Percentiles rank a stretch among this genome's conserved stretches.
Evolutionary conservation across 768 basidiomycete species (phyloP).

Genomic region (Nidula microcarpa): DNA sequence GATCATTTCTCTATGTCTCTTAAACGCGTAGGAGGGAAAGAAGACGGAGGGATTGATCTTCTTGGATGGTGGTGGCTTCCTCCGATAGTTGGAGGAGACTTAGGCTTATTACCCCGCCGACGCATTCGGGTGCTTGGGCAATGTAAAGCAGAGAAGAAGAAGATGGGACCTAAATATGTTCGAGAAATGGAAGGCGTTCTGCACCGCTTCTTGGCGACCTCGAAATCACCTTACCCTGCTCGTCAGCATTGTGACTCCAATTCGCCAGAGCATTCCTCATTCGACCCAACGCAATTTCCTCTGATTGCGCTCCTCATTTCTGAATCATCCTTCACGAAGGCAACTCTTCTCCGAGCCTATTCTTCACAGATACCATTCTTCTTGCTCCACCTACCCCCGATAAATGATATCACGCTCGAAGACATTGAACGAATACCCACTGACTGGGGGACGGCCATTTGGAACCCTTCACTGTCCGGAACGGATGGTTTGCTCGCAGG

Average conservation of each 20-base stretch:
- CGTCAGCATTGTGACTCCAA: too few relatives aligned
- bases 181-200: conserved; percentile 92
- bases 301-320: conserved; percentile 78
- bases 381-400: conserved; percentile 70
- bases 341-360: conserved; percentile 65
- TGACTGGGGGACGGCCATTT: conserved; percentile 48
- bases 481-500: conserved; percentile 53
- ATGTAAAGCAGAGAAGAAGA: conserved; percentile 89
- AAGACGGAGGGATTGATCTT: conserved; percentile 89
- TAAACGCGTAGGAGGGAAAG: conserved; percentile 73
- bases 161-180: conserved; percentile 73
- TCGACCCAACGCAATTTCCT: conserved; percentile 15
- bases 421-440: not conserved
- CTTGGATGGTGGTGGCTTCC: conserved; percentile 95
- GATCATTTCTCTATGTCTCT: conserved; percentile 77
- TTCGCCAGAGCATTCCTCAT: not conserved
- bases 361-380: conserved; percentile 78
- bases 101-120: conserved; percentile 22
- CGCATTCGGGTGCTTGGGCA: conserved; percentile 79
- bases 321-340: conserved; percentile 73
- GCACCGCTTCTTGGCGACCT: conserved; percentile 36
- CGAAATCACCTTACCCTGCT: not conserved
- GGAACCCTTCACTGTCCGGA: conserved; percentile 66
- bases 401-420: conserved; percentile 8
- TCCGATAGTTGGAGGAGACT: conserved; percentile 2